Percentiles rank a stretch among this genome's conserved stretches.
Evolutionary conservation across 2,329 filamentous ascomycete genomes (phyloP).

Genomic region (Curvularia verruculosa): DNA sequence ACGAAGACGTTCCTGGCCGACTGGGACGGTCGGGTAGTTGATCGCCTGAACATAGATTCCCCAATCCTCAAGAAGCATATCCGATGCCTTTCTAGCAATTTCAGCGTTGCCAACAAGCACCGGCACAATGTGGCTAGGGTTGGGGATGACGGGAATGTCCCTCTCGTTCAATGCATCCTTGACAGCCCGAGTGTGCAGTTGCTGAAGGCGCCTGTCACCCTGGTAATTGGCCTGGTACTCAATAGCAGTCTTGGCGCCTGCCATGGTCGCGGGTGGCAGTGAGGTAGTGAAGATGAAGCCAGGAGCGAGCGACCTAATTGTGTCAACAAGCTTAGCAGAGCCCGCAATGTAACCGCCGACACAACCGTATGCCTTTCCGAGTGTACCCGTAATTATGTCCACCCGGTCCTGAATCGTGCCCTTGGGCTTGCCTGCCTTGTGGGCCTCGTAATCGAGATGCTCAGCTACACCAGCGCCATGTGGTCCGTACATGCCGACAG

Average conservation of each 20-base stretch:
- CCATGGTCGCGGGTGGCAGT: conserved; percentile 94
- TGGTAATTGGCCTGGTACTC: conserved; percentile 88
- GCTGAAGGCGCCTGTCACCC: conserved; percentile 88
- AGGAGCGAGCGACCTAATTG: conserved; percentile 90
- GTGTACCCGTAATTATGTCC: conserved; percentile 96
- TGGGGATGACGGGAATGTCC: conserved; percentile 96
- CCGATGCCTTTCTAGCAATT: conserved; percentile 87
- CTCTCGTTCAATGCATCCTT: conserved; percentile 79
- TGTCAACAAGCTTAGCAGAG: conserved; percentile 83
- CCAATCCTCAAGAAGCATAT: conserved; percentile 87
- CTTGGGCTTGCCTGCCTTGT: conserved; percentile 72
- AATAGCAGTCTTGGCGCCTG: conserved; percentile 87
- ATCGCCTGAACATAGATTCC: conserved; percentile 98
- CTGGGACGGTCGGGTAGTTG: conserved; percentile 97
- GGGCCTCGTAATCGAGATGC: conserved; percentile 91
- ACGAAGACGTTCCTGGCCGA: conserved; percentile 94
- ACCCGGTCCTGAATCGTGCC: conserved; percentile 94
- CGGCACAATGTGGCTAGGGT: conserved; percentile 95
- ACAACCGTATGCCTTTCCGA: conserved; percentile 97
- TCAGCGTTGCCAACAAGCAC: conserved; percentile 93
- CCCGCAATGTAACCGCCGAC: conserved; percentile 98
- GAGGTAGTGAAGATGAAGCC: conserved; percentile 99
- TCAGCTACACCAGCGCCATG: conserved; percentile 95
- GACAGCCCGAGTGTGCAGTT: conserved; percentile 93
- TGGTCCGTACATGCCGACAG: conserved; percentile 98